These are phyloP conservation scores for Populus ilicifolia DNA, from an alignment of 345 rosid genomes.

Conservation along the genomic window DNA sequence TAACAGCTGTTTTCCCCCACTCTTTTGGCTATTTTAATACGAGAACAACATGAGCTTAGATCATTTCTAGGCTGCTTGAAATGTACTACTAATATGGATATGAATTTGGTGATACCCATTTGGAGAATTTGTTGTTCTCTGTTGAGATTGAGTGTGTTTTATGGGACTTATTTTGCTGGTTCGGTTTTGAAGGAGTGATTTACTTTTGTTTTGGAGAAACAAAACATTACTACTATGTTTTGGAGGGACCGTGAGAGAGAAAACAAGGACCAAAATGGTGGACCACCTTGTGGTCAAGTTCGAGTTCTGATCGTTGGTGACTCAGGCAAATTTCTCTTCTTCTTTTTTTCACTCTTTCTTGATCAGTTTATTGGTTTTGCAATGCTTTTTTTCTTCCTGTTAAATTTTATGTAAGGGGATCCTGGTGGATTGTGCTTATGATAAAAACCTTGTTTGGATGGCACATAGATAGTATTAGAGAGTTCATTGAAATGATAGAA, in stretches of 20 bases:
- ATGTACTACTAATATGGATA: constrained; percentile 24
- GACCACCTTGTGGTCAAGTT: constrained; percentile 91
- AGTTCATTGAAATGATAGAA: not conserved
- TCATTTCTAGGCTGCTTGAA: constrained; percentile 15
- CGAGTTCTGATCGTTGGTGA: constrained; percentile 97
- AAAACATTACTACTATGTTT: constrained; percentile 48
- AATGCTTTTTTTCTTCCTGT: not conserved
- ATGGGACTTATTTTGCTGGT: constrained; percentile 23
- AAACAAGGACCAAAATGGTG: constrained; percentile 62
- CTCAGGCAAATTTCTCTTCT: constrained; percentile 52
- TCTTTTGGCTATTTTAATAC: not conserved
- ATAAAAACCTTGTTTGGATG: not conserved
- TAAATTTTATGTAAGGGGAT: not conserved
- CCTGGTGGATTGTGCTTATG: not conserved
- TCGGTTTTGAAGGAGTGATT: constrained; percentile 1
- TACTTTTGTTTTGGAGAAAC: not conserved
- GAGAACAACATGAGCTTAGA: constrained; percentile 19
- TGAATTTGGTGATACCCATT: constrained; percentile 17
- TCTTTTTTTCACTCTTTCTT: not conserved
- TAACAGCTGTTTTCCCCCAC: not conserved
- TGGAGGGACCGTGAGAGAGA: constrained; percentile 96
- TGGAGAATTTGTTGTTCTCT: constrained; percentile 13
- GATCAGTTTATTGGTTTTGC: not conserved
- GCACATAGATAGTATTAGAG: not conserved
- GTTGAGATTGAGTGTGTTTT: constrained; percentile 22